These are phyloP conservation scores for Sporothrix pallida DNA, from an alignment of 2,329 filamentous ascomycete species.

Conservation along the genomic window DNA sequence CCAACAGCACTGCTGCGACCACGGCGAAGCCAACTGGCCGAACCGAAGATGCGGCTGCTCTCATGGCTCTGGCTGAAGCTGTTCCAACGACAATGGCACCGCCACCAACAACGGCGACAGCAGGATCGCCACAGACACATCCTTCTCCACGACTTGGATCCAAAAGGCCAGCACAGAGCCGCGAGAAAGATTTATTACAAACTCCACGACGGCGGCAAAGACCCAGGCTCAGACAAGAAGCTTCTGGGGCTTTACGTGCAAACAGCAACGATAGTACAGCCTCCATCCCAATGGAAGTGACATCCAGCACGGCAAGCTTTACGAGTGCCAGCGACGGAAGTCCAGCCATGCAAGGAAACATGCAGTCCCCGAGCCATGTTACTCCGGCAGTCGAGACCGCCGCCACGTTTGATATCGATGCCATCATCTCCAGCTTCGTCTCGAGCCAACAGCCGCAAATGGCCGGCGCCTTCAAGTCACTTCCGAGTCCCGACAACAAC, in stretches of 20 bases:
- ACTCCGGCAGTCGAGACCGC: not conserved
- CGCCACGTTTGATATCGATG: conserved; percentile 29
- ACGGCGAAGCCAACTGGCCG: not conserved
- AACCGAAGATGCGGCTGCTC: not conserved
- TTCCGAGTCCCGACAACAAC: conserved; percentile 20
- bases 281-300: not conserved
- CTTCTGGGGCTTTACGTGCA: not conserved
- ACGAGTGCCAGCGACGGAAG: not conserved
- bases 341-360: not conserved
- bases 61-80: not conserved
- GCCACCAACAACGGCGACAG: not conserved
- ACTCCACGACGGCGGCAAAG: not conserved
- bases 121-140: not conserved
- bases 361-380: not conserved
- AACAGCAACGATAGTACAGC: no score
- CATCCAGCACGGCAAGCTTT: not conserved
- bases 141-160: not conserved
- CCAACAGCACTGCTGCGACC: not conserved
- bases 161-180: not conserved
- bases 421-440: conserved; percentile 30
- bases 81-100: not conserved
- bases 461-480: conserved; percentile 25
- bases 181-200: not conserved
- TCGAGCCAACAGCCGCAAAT: conserved; percentile 20
- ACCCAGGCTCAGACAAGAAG: not conserved